Evolutionary conservation across 257 asterid genomes (phyloP), one percentile per base, ranked within the genome.

Genomic region (Striga asiatica): DNA sequence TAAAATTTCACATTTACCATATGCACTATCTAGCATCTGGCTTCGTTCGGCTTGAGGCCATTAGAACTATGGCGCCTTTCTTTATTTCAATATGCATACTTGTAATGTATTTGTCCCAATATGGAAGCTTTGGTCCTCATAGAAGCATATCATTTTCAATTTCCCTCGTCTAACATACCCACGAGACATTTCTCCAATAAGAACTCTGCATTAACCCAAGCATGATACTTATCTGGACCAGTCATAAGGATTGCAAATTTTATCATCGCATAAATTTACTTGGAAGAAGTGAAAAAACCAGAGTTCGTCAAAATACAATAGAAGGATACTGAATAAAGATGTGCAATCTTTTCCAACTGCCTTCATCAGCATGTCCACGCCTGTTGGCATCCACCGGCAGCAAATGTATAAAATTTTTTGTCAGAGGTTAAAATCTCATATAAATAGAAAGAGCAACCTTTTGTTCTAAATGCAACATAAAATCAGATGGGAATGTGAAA

Each of bases 321-420:
- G 34, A 72, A 86, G 98, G 96, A 86, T 91, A 91, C 96, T 91
- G 74, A 91, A 86, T 73, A 91, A 77, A 43, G 89, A 70, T 32
- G 98, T 91, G 85, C 98, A 87, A 71, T 91, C 96, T 76, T 76
- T 91, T 60, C 98, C 98, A 55, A 87, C 96, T 8, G 92, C 94
- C 79, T 91, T 91, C 98, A 75, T 77, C 71, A 91, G 80, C 64
- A 71, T 75, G 59, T 91, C 98, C 66, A 52, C 85, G 51, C 98
- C 98, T 91, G 74, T n/a, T n/a, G n/a, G 64, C 50, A 69, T 41
- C 62, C 50, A 19, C 46, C 60, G 47, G 19, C 55, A 50, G 43
- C 62, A 56, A 32, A 42, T 10, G 18, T 14, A 64, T 14, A 63
- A 50, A 13, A 29, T 11, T 23, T 34, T 22, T 22, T 11, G 35